A percentile compares a stretch with the other conserved stretches of the same genome.
These are phyloP conservation scores for Pseudogymnoascus sp. DNA, from an alignment of 2,329 filamentous ascomycete genomes.

Conservation along the genomic window DNA sequence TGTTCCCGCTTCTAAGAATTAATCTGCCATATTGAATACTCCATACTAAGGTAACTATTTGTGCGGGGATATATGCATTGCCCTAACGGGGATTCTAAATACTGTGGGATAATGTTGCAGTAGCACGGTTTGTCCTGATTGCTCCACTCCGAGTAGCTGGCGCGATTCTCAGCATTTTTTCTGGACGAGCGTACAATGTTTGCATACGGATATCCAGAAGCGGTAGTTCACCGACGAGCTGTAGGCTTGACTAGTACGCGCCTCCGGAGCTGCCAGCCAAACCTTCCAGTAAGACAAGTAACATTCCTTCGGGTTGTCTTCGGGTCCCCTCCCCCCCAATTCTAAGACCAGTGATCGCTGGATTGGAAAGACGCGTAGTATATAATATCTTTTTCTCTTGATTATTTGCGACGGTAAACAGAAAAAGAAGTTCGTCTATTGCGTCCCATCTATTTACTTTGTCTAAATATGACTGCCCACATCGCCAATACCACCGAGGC, in stretches of 20 bases:
- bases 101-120: neutral
- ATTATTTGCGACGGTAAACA: neutral
- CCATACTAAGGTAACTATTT: neutral
- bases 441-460: neutral
- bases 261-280: neutral
- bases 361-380: neutral
- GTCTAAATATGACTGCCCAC: neutral
- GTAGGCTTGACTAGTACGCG: neutral
- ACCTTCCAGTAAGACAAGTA: neutral
- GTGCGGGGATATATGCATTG: neutral
- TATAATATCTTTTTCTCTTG: neutral
- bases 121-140: neutral
- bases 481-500: neutral
- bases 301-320: neutral
- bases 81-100: neutral
- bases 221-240: neutral
- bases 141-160: neutral
- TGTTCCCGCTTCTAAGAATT: neutral
- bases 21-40: neutral
- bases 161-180: neutral
- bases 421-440: neutral
- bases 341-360: neutral
- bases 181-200: neutral
- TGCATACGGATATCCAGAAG: neutral
- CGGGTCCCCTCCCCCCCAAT: neutral